Evolutionary conservation across 2,329 filamentous ascomycete genomes (phyloP).

Genomic region (Proliferodiscus dingleyae): DNA sequence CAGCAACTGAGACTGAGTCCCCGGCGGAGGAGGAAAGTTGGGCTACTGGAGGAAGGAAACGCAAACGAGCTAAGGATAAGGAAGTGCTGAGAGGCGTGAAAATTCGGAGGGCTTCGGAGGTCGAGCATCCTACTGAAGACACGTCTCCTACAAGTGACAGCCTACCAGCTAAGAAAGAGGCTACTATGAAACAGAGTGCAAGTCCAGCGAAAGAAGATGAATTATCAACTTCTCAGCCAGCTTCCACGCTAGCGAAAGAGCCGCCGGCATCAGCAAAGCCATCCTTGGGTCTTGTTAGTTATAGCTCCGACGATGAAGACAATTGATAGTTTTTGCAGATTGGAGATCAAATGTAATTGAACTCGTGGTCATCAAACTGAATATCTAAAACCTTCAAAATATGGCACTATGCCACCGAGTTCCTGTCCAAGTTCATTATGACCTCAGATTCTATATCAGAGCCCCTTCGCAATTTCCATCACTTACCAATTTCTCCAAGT

Average conservation of each 20-base stretch:
- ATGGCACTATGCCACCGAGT: no score
- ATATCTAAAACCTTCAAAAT: no score
- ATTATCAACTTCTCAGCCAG: not conserved
- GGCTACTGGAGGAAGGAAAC: slow-evolving; percentile 34
- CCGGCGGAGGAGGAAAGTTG: slow-evolving; percentile 32
- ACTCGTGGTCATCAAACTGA: no score
- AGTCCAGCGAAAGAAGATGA: slow-evolving; percentile 1
- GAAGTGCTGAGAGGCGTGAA: slow-evolving; percentile 33
- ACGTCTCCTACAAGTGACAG: not conserved
- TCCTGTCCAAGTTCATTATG: no score
- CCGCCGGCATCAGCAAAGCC: slow-evolving; percentile 21
- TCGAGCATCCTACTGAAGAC: slow-evolving; percentile 1
- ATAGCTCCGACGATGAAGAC: slow-evolving; percentile 52
- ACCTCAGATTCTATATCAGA: no score
- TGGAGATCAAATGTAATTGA: no score
- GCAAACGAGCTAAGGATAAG: slow-evolving; percentile 37
- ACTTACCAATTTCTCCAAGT: no score
- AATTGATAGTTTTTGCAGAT: slow-evolving; percentile 20
- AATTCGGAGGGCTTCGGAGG: slow-evolving; percentile 25
- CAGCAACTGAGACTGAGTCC: slow-evolving; percentile 15
- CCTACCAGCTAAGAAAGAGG: slow-evolving; percentile 2
- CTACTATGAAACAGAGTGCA: not conserved
- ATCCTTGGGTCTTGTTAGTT: slow-evolving; percentile 45
- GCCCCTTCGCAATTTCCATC: no score
- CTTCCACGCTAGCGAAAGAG: slow-evolving; percentile 7